Base-by-base conservation (phyloP, 208 protist species). In the Trypanosoma scelopori region DNA sequence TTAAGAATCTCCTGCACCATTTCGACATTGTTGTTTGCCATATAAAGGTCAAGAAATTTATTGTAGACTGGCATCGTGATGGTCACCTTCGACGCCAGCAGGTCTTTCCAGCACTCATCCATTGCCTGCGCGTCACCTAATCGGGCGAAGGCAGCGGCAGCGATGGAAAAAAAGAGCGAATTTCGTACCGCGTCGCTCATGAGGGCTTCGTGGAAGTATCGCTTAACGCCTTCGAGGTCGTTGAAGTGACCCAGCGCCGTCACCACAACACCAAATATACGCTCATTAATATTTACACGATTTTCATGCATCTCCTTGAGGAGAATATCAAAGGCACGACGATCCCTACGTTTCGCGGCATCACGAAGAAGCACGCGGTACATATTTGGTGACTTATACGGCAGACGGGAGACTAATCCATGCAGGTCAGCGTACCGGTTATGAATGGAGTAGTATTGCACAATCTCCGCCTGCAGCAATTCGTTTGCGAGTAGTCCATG, bases 51-150 rank as follows among this genome's bases (percentile, higher is more conserved):
- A 11, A 97, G 79, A 58, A 97, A 97, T n/a, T 85, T 78, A 60
- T 95, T 97, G 80, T 93, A 97, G 23, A 92, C 85, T 18, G 81
- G 79, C 85, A 93, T 94, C 35, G 84, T 94, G 37, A 94, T 84
- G 16, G 74, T 74, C 64, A 93, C 80, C 59, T 85, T 84, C 16
- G 81, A 92, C 45, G 74, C 48, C 11, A 95, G 61, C 5, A 97
- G 70, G 47, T 87, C 85, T 6, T 76, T 55, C 89, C 92, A 97
- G 71, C 82, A 89, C 56, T 84, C 65, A 55, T 95, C 87, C 18
- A 94, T 81, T 1, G 64, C 71, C 12, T 64, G 67, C 3, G 49
- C 39, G 55, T 93, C 74, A 47, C 88, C 88, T 5, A 93, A 50
- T 12, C 81, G 75, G 25, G 76, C 76, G 61, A 85, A 92, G 22